phyloP scores from a whole-genome alignment of 2,329 filamentous ascomycete genomes.

The Cytospora mali region DNA sequence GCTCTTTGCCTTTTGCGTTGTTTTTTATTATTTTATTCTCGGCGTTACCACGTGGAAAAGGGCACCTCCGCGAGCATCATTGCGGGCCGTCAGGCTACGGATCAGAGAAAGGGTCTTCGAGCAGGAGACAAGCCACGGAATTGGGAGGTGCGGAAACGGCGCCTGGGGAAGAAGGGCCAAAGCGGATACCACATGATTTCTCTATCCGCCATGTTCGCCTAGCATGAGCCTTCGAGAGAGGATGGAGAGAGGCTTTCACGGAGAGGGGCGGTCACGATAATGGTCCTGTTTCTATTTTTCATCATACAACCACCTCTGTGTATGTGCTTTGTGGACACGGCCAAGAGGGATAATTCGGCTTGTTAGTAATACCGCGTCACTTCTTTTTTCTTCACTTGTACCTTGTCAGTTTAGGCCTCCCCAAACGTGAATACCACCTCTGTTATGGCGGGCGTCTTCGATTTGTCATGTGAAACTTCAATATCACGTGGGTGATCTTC shows the following conservation, averaged over 20 bases:
- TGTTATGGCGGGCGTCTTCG: constrained; percentile 6
- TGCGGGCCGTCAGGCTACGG: constrained; percentile 12
- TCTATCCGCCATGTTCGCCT: constrained; percentile 18
- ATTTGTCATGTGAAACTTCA: not conserved
- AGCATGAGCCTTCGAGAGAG: constrained; percentile 9
- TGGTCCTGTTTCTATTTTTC: constrained; percentile 36
- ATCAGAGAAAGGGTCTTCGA: constrained; percentile 16
- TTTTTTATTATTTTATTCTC: constrained; percentile 28
- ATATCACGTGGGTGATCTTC: too few species aligned
- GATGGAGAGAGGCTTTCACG: constrained; percentile 12
- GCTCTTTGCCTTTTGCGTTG: constrained; percentile 25
- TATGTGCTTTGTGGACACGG: constrained; percentile 28
- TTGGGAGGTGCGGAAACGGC: constrained; percentile 4
- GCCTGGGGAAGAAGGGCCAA: constrained; percentile 15
- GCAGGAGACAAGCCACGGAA: constrained; percentile 17
- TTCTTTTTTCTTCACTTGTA: constrained; percentile 28
- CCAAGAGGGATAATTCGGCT: constrained; percentile 29
- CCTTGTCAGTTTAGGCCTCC: constrained; percentile 27
- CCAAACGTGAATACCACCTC: constrained; percentile 28
- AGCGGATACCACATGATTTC: constrained; percentile 16
- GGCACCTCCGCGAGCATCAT: constrained; percentile 19
- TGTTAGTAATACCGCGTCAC: constrained; percentile 29
- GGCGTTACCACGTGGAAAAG: constrained; percentile 29
- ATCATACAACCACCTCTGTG: constrained; percentile 26
- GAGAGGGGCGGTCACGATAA: constrained; percentile 29